Percentiles rank a stretch among this genome's conserved stretches.
These are phyloP conservation scores for Parmelia sp. DNA, from an alignment of 495 filamentous ascomycete genomes.

Conservation along the genomic window DNA sequence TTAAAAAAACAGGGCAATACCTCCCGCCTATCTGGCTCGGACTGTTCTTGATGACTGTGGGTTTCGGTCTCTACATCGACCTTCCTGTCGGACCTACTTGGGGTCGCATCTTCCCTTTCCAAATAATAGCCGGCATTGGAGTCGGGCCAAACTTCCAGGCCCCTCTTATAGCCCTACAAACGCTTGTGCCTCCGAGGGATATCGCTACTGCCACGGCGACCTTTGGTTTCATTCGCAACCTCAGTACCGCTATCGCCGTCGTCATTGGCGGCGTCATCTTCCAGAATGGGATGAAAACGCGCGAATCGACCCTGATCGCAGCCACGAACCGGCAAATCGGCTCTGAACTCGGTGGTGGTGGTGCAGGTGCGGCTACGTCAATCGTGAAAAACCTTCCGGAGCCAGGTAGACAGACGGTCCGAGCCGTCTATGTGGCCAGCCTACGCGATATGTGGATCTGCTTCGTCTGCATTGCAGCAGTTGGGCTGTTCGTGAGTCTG, in stretches of 20 bases:
- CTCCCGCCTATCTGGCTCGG: constrained; percentile 46
- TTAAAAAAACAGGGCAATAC: constrained; percentile 60
- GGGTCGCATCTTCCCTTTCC: constrained; percentile 48
- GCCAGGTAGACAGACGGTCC: constrained; percentile 42
- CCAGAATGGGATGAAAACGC: constrained; percentile 48
- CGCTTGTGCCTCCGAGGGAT: constrained; percentile 43
- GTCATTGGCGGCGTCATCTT: constrained; percentile 54
- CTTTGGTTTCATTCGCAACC: constrained; percentile 47
- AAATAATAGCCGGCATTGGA: constrained; percentile 49
- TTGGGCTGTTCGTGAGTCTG: constrained; percentile 49
- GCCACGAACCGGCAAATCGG: constrained; percentile 33
- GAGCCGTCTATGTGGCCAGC: constrained; percentile 48
- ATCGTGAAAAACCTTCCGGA: constrained; percentile 47
- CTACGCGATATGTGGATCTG: constrained; percentile 64
- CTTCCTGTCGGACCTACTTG: constrained; percentile 42
- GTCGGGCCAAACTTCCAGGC: constrained; percentile 54
- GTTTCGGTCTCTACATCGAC: constrained; percentile 48
- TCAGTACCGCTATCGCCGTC: constrained; percentile 47
- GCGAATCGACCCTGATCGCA: constrained; percentile 34
- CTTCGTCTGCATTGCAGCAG: constrained; percentile 48
- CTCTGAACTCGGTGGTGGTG: constrained; percentile 28
- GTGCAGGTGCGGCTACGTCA: constrained; percentile 53
- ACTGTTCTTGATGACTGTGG: constrained; percentile 47
- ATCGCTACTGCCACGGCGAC: constrained; percentile 49
- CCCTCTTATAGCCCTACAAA: constrained; percentile 54